Evolutionary conservation across 495 filamentous ascomycete genomes (phyloP), one percentile per base, ranked within the genome.

Genomic region (Cercophora scortea): DNA sequence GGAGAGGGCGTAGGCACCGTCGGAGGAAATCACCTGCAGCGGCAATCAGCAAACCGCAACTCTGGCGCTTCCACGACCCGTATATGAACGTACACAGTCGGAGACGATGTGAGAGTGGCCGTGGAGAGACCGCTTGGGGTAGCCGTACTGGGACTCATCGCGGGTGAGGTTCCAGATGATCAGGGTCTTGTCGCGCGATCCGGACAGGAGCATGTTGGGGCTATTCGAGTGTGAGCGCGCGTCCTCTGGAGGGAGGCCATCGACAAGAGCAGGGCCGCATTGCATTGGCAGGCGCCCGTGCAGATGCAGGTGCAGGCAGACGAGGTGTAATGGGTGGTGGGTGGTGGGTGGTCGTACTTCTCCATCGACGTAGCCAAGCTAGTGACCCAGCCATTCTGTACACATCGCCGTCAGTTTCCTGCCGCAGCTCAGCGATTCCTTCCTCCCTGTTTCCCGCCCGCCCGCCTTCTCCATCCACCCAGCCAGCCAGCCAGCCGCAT

Each of bases 91-190:
- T 93, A 97, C 93, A 79, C 93, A 99, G 86, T 99, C 93, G 70
- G 93, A 99, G 72, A 99, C 93, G 74, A 99, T 97, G 85, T 99
- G 93, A 60, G 89, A 95, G 83, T 99, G 93, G 69, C 93, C 93
- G 79, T 95, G 86, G 54, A 99, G 89, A 67, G 86, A 89, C 74
- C 93, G 87, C 84, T 97, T 97, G 68, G 93, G 93, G 84, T 95
- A 95, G 63, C 93, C 93, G 79, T 96, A 97, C 65, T 85, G 82
- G 72, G 86, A 83, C 76, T 97, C 93, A 73, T 99, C 93, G 74
- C 93, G 92, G 74, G 93, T 97, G 62, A 99, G 85, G 86, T 95
- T 95, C 93, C 93, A 99, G 84, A 99, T 92, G 79, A 99, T 99
- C 70, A 99, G 79, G 63, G 88, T 89, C 84, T 97, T 95, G 84